Evolutionary conservation across 2,329 filamentous ascomycete species (phyloP).

Genomic region (Sarocladium brachiariae): DNA sequence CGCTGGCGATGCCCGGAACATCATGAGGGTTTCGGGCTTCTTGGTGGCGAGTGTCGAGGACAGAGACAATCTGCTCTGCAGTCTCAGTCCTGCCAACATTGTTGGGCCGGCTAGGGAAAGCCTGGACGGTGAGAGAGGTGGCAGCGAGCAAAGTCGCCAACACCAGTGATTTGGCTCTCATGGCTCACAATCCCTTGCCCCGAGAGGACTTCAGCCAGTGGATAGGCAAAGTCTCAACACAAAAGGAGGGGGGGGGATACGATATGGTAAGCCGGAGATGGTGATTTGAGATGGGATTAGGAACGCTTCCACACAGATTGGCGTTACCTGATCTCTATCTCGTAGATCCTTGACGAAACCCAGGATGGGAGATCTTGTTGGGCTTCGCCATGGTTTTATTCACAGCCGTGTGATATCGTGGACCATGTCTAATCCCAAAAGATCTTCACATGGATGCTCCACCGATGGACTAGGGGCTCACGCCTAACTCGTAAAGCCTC

Average conservation of each 20-base stretch:
- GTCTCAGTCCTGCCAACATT: not conserved
- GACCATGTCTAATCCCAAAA: not conserved
- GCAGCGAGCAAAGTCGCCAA: slow-evolving; percentile 1
- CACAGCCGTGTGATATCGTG: too few relatives aligned
- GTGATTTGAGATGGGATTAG: not conserved
- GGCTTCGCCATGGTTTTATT: too few relatives aligned
- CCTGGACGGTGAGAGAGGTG: slow-evolving; percentile 2
- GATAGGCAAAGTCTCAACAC: not conserved
- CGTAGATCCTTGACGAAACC: too few relatives aligned
- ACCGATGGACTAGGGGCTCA: not conserved
- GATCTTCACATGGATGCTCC: not conserved
- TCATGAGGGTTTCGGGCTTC: not conserved
- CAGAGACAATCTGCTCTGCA: not conserved
- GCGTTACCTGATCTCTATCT: too few relatives aligned
- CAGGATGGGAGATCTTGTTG: too few relatives aligned
- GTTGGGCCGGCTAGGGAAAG: not conserved
- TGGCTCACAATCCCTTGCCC: not conserved
- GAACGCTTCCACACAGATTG: too few relatives aligned
- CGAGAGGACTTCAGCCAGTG: not conserved
- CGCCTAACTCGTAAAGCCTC: not conserved
- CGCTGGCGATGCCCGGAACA: not conserved
- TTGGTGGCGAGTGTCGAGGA: not conserved
- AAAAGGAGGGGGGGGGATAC: not conserved
- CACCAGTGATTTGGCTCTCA: not conserved
- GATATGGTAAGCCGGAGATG: not conserved